Evolutionary conservation across 1,284 basidiomycete genomes (phyloP), one percentile per base, ranked within the genome.

Genomic region (Austropuccinia psidii): DNA sequence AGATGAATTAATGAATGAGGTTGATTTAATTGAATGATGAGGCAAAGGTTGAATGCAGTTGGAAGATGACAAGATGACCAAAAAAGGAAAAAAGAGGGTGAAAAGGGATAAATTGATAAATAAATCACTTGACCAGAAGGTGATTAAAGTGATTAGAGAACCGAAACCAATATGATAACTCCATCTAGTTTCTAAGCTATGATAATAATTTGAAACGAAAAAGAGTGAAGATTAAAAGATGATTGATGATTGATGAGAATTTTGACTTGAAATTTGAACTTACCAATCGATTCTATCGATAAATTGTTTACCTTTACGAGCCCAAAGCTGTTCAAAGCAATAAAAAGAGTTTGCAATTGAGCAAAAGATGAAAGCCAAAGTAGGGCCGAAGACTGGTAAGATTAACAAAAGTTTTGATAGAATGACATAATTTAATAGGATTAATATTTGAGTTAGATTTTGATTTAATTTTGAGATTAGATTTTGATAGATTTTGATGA

Each of bases 91-190:
- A n/a, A 69, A 13, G 52, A 69, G 37, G 11, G 67, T 57, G n/a
- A 69, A 69, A 17, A 69, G 21, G 17, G 54, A 69, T 4, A 69
- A 39, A 13, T 69, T 69, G 3, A 69, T 21, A 21, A 69, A 35
- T 13, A 45, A 35, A 19, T 69, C 35, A 37, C 47, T 43, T 24
- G 35, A 41, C 24, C 27, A 58, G 24, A 69, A 43, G 39, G 54
- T 57, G 3, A 43, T 58, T 24, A 58, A 57, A 15, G 67, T 69
- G 11, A 60, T 49, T 1, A 58, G n/a, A 6, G 58, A 27, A 1
- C 67, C 67, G n/a, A 69, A 69, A 47, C 67, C 67, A 21, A 69
- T 24, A 33, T 69, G 67, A 49, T 69, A 69, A 29, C 47, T 43
- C 67, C 67, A 69, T 29, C 52, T 35, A 13, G 29, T 37, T 69